Percentiles rank a stretch among this genome's conserved stretches.
Conservation (phyloP, 768 basidiomycete species). For the Suillus ampliporus region DNA sequence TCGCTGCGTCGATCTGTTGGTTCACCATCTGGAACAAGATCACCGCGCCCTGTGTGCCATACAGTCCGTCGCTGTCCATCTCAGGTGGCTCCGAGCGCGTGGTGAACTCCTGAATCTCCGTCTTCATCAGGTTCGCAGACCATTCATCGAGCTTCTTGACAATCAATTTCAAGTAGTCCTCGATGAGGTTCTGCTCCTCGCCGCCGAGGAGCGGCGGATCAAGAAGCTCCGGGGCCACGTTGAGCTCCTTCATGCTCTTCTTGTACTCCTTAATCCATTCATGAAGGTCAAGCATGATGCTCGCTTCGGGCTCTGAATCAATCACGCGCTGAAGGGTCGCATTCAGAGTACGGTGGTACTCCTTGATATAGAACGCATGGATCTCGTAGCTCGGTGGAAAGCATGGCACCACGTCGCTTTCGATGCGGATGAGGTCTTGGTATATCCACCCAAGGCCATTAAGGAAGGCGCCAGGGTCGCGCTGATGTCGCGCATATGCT, state of each 20-base stretch:
- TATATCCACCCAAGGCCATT: conserved; percentile 88
- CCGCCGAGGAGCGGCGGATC: conserved; percentile 94
- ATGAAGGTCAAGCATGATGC: conserved; percentile 80
- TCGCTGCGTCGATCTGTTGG: conserved; percentile 92
- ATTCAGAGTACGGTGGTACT: conserved; percentile 90
- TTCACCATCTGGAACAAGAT: conserved; percentile 99
- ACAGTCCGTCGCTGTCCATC: conserved; percentile 84
- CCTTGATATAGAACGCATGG: conserved; percentile 78
- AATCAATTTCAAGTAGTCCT: conserved; percentile 94
- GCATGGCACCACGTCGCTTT: conserved; percentile 86
- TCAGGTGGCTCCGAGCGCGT: conserved; percentile 87
- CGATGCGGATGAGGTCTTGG: conserved; percentile 92
- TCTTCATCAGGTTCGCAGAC: conserved; percentile 92
- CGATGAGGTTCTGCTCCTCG: conserved; percentile 91
- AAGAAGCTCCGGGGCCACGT: conserved; percentile 78
- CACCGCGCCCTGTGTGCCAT: conserved; percentile 90
- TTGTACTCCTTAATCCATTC: conserved; percentile 98
- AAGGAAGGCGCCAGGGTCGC: conserved; percentile 75
- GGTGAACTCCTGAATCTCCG: conserved; percentile 85
- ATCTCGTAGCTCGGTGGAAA: conserved; percentile 95
- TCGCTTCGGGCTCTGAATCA: conserved; percentile 83
- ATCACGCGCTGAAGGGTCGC: conserved; percentile 72
- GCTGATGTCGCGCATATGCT: conserved; percentile 64
- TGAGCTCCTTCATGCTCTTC: conserved; percentile 92
- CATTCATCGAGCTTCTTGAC: conserved; percentile 97